These are phyloP conservation scores for Uronychia setigera DNA, from an alignment of 73 alveolate genomes.

Conservation along the genomic window DNA sequence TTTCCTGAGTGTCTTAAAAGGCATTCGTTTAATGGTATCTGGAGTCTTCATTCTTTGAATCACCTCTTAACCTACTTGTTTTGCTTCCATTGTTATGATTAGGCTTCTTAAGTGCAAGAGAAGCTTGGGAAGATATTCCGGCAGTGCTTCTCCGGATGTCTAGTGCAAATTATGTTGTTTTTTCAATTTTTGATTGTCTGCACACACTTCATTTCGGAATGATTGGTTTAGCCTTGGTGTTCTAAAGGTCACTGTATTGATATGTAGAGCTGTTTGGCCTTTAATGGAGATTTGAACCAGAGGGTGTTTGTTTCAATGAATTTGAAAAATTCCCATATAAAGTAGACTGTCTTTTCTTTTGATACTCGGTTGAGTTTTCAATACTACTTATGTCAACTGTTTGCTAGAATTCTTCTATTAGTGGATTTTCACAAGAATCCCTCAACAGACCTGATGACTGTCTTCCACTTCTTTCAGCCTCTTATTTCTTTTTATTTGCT, in stretches of 20 bases:
- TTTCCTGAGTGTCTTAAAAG: too few relatives aligned
- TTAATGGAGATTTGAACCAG: not conserved
- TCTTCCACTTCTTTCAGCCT: not conserved
- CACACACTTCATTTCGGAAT: not conserved
- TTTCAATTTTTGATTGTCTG: not conserved
- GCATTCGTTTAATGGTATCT: too few relatives aligned
- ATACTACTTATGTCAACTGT: not conserved
- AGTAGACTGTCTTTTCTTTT: not conserved
- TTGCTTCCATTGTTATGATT: not conserved
- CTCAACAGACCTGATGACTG: not conserved
- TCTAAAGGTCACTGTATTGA: too few relatives aligned
- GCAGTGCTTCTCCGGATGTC: not conserved
- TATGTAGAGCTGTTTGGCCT: too few relatives aligned
- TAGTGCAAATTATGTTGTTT: not conserved
- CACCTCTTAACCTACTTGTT: slow-evolving; percentile 2
- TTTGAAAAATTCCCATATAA: not conserved
- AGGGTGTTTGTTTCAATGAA: not conserved
- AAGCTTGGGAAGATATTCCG: not conserved
- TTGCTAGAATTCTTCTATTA: not conserved
- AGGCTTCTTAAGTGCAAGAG: not conserved
- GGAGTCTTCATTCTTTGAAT: too few relatives aligned
- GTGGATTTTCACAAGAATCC: not conserved
- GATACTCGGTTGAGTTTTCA: not conserved
- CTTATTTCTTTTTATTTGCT: too few relatives aligned
- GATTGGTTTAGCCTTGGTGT: not conserved